Conservation (phyloP, 345 rosid species). For the Kernera saxatilis region DNA sequence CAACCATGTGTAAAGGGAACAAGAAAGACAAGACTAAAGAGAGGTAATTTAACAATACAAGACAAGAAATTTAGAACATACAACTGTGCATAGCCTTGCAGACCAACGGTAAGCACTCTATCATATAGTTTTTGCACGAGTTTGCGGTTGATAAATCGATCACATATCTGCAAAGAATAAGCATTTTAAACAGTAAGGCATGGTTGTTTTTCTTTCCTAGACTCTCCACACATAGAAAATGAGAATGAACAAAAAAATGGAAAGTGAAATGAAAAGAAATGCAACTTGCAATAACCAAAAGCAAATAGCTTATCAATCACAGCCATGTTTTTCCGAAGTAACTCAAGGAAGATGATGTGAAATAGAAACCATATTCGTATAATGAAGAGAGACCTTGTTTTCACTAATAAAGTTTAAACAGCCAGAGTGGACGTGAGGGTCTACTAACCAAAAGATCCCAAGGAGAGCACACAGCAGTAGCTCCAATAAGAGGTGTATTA, state of each 20-base stretch:
- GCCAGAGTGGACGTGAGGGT: neutral
- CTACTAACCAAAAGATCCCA: conserved; percentile 93
- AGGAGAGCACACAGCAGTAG: conserved; percentile 80
- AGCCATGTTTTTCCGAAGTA: neutral
- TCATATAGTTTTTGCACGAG: conserved; percentile 67
- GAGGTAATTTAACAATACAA: neutral
- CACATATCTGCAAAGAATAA: conserved; percentile 58
- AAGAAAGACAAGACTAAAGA: neutral
- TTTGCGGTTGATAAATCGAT: conserved; percentile 72
- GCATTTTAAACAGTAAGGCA: neutral
- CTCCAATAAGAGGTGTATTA: conserved; percentile 70
- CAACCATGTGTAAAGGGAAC: neutral
- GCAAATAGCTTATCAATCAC: neutral
- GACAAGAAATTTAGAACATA: conserved; percentile 40
- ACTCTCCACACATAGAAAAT: neutral
- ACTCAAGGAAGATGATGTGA: neutral
- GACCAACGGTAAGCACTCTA: conserved; percentile 86
- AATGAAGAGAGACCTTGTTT: neutral
- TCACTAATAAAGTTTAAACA: neutral
- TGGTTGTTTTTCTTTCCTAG: neutral
- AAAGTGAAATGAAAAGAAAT: neutral
- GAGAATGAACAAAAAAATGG: neutral
- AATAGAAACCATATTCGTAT: neutral
- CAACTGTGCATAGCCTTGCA: conserved; percentile 86
- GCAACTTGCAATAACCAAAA: neutral